Percentiles rank a stretch among this genome's conserved stretches.
These are phyloP conservation scores for Pythium guiyangense DNA, from an alignment of 352 stramenopile species.

Conservation along the genomic window DNA sequence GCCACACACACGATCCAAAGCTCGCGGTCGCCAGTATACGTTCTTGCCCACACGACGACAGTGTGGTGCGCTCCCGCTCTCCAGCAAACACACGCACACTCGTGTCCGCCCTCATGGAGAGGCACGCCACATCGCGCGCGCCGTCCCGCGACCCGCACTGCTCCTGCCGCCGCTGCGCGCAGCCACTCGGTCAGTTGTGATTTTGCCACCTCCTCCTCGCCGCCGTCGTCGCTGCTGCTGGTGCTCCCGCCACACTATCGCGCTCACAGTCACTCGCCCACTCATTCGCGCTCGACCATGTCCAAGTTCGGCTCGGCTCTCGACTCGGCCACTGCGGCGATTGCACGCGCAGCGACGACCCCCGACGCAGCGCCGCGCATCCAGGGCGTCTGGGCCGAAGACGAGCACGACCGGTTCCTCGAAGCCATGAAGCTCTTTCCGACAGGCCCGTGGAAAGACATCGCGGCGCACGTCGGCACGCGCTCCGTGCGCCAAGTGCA, in stretches of 20 bases:
- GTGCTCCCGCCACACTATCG: background rate
- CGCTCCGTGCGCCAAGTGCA: conserved; percentile 60
- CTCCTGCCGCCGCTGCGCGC: background rate
- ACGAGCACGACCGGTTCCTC: conserved; percentile 34
- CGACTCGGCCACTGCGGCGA: background rate
- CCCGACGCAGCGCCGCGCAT: background rate
- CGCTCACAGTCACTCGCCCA: background rate
- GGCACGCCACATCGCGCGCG: background rate
- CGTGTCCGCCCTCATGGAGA: too few relatives aligned
- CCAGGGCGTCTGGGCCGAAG: conserved; percentile 20
- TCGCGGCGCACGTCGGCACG: conserved; percentile 20
- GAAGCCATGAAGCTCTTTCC: conserved; percentile 19
- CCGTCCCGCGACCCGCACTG: too few relatives aligned
- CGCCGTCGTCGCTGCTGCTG: background rate
- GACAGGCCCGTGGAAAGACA: conserved; percentile 26
- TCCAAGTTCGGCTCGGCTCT: background rate
- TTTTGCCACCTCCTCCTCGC: background rate
- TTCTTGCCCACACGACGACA: too few relatives aligned
- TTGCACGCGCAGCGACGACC: background rate
- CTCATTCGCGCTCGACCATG: background rate
- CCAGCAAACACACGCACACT: too few relatives aligned
- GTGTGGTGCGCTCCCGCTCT: too few relatives aligned
- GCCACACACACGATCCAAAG: too few relatives aligned
- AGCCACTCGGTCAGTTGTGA: background rate
- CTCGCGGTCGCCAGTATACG: too few relatives aligned